Base-by-base conservation (phyloP, 352 stramenopile genomes). In the Globisporangium radiosum region DNA sequence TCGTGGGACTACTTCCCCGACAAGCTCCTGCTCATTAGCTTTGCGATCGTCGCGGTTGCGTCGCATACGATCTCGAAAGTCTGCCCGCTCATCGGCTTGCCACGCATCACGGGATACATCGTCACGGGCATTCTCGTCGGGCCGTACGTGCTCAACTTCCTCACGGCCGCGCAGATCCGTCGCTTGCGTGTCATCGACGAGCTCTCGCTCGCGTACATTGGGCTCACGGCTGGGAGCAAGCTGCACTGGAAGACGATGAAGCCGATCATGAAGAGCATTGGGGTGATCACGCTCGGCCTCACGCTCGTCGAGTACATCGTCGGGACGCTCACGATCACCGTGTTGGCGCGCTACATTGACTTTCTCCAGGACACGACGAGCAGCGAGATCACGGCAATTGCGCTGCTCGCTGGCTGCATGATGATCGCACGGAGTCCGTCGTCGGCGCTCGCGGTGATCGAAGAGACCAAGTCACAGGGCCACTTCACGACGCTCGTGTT, bases 401-500 rank as follows among this genome's bases (percentile, higher is more conserved):
- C 79, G 2, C 52, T 87, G 47, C 65, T 89, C 7, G 76, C 77
- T 7, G 79, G 79, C 0, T 85, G 75, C 54, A 85, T 89, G 75
- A 87, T 87, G 79, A 83, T 86, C 59, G 79, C 79, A 17, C 75
- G 76, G 38, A 85, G 74, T 40, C 79, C 79, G 44, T 85, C 76
- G 9, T 89, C 79, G 8, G 79, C 79, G 11, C 66, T 89, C 13
- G 79, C 79, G 0, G 74, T 89, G 49, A 86, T 89, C 48, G 74
- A 87, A 69, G 76, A 89, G 53, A 84, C 70, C 38, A 78, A 80
- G 48, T 80, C 79, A 0, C 71, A 77, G 17, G 79, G 79, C 39
- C 77, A 83, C 45, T 89, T 89, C 47, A 89, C 79, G 56, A 89
- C 75, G 47, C 68, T 87, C 5, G 68, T 86, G 19, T 87, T 89